Base-by-base conservation (phyloP, 2,329 filamentous ascomycete species). In the Westerdykella sp. region DNA sequence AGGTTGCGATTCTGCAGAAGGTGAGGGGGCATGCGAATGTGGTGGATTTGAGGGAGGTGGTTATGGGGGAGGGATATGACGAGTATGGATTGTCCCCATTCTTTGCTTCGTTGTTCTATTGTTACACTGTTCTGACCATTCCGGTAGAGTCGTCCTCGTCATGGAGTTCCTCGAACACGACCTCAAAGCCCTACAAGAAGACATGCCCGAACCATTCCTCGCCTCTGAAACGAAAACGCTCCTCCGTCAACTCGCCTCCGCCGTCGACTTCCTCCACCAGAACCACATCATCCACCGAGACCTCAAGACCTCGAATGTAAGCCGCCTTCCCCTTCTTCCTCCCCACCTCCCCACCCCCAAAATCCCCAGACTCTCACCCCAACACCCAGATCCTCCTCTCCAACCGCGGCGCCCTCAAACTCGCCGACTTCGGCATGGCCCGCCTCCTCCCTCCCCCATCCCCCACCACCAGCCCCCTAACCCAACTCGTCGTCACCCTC, bases 131-230 rank as follows among this genome's bases (percentile, higher is more conserved):
- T 28, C 37, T 43, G 31, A 48, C 25, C n/a, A 37, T 34, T 10
- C 6, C 21, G 6, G n/a, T 66, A 88, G 84, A 70, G 84, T 96
- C 53, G 94, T 88, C 66, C 80, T 98, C 44, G 93, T 97, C 50
- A 91, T 98, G 76, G 90, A 96, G 63, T 98, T 97, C 68, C 76
- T 96, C 58, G 91, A 97, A 73, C 93, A 98, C 74, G 93, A 98
- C 62, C 81, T 98, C 44, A 95, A 94, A 69, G 87, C 85, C 43
- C 78, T 98, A 44, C 85, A 95, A 50, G 87, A 94, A 67, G 87
- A 94, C 62, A 95, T 97, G 88, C 79, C 84, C 41, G 87, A 96
- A 62, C 89, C 90, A 0, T 98, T 98, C 65, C 77, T 95, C 43
- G 84, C 87, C 1, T 95, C 87, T 34, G 93, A 98, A 68, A 81